Evolutionary conservation across 2,329 filamentous ascomycete genomes (phyloP).

Genomic region (Grosmannia serpens): DNA sequence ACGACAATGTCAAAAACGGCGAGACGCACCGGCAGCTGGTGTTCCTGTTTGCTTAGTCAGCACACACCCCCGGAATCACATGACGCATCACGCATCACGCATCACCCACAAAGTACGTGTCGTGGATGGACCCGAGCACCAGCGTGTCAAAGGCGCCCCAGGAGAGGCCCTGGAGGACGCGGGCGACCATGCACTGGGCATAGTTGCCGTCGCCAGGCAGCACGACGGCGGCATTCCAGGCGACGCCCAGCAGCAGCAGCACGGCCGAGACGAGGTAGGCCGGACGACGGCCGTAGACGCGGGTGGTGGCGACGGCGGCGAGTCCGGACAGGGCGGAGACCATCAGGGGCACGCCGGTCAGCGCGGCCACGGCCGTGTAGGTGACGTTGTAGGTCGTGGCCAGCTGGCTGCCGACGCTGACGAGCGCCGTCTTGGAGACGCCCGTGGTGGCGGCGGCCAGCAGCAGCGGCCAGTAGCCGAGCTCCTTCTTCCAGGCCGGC

Average conservation of each 20-base stretch:
- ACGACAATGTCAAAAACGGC: slow-evolving; percentile 33
- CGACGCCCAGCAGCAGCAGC: slow-evolving; percentile 34
- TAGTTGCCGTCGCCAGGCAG: slow-evolving; percentile 27
- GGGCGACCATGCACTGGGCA: slow-evolving; percentile 36
- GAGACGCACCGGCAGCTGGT: slow-evolving; percentile 35
- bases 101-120: slow-evolving; percentile 42
- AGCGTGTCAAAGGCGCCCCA: slow-evolving; percentile 48
- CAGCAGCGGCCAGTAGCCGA: slow-evolving; percentile 35
- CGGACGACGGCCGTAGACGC: slow-evolving; percentile 40
- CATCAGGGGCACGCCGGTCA: slow-evolving; percentile 42
- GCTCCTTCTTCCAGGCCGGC: slow-evolving; percentile 41
- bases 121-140: slow-evolving; percentile 39
- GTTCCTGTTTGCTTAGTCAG: slow-evolving; percentile 27
- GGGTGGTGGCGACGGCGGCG: slow-evolving; percentile 28
- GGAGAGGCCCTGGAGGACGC: slow-evolving; percentile 44
- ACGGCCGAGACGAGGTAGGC: slow-evolving; percentile 36
- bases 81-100: slow-evolving; percentile 19
- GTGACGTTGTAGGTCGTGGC: slow-evolving; percentile 30
- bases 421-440: slow-evolving; percentile 42
- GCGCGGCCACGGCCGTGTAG: slow-evolving; percentile 34
- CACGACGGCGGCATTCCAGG: slow-evolving; percentile 30
- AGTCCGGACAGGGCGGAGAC: slow-evolving; percentile 35
- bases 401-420: slow-evolving; percentile 35
- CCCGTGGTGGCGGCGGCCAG: slow-evolving; percentile 33
- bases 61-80: not conserved